Percentiles rank a stretch among this genome's conserved stretches.
phyloP scores from a whole-genome alignment of 176 grass and related monocot genomes.

The Avena sativa region DNA sequence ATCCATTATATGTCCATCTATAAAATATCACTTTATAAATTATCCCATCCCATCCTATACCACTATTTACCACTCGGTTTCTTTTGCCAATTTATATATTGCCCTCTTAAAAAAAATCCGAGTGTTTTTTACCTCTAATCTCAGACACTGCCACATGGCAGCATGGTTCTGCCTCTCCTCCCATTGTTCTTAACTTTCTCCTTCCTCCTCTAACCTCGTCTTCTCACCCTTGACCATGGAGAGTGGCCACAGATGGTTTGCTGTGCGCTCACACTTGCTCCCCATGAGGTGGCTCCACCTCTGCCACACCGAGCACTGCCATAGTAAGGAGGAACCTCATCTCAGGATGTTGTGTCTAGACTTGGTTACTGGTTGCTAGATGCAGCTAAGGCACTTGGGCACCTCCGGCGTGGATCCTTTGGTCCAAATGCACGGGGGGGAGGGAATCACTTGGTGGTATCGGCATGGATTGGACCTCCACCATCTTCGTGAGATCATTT shows the following conservation, averaged over 20 bases:
- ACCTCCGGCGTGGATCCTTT: not conserved
- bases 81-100: conserved; percentile 12
- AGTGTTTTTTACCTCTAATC: not conserved
- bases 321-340: not conserved
- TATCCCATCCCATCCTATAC: not conserved
- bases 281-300: conserved; percentile 3
- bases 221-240: conserved; percentile 1
- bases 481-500: not conserved
- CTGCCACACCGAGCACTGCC: not conserved
- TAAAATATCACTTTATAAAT: not conserved
- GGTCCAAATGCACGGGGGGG: not conserved
- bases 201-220: not conserved
- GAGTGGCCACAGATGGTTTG: not conserved
- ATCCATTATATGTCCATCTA: not conserved
- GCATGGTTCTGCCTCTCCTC: not conserved
- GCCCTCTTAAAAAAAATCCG: not conserved
- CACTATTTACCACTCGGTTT: not conserved
- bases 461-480: not conserved
- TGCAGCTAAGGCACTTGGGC: conserved; percentile 3
- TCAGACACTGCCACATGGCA: conserved; percentile 11
- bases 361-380: not conserved
- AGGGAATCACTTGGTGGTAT: not conserved
- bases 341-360: not conserved
- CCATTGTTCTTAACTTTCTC: not conserved
- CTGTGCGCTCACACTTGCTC: not conserved